Conservation (phyloP, 805 yeast species). For the Maudiozyma barnettii region DNA sequence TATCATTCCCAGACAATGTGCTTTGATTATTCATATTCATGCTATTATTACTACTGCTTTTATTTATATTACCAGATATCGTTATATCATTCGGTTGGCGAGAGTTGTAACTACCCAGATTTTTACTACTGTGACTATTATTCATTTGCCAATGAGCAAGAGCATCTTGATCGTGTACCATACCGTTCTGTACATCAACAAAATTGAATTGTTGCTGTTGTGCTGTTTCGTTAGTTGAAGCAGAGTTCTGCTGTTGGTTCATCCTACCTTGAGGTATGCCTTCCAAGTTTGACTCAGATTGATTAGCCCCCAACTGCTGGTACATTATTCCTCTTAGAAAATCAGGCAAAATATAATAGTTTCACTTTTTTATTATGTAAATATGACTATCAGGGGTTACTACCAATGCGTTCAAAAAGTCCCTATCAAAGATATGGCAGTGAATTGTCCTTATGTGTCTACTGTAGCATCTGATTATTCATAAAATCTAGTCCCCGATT, state of each 20-base stretch:
- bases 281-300: neutral
- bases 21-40: neutral
- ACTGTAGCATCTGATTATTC: no score
- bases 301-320: no score
- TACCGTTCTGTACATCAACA: neutral
- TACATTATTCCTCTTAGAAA: no score
- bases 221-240: neutral
- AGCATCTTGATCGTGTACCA: neutral
- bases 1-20: neutral
- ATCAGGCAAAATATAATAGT: no score
- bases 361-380: no score
- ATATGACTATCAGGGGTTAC: no score
- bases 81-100: neutral
- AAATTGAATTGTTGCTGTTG: neutral
- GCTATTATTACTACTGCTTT: neutral
- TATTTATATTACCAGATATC: neutral
- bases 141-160: neutral
- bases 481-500: no score
- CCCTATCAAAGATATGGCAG: no score
- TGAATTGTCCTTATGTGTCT: no score
- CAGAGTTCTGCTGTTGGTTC: neutral
- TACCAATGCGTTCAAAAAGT: no score
- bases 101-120: conserved; percentile 3
- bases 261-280: neutral
- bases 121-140: conserved; percentile 2